These are phyloP conservation scores for Paracamarosporium sp. DNA, from an alignment of 2,329 filamentous ascomycete genomes.

Conservation along the genomic window DNA sequence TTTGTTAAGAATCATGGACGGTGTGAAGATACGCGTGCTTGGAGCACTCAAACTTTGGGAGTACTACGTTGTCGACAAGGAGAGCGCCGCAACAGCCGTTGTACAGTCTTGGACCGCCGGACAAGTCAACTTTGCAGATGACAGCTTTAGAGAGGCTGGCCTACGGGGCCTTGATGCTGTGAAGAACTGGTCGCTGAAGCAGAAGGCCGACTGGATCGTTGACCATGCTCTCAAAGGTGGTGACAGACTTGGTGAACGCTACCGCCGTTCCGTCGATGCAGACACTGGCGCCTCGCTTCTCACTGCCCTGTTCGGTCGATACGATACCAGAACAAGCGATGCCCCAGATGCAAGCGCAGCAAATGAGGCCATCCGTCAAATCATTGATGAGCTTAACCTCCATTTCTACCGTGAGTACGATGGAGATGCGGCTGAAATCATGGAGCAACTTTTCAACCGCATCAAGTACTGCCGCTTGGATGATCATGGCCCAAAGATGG, in stretches of 20 bases:
- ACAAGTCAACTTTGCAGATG: slow-evolving; percentile 62
- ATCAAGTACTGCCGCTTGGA: slow-evolving; percentile 96
- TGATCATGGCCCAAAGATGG: slow-evolving; percentile 85
- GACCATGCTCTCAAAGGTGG: slow-evolving; percentile 73
- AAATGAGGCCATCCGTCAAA: slow-evolving; percentile 61
- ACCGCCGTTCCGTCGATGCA: slow-evolving; percentile 74
- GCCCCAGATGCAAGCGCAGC: slow-evolving; percentile 60
- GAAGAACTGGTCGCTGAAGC: slow-evolving; percentile 61
- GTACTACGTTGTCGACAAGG: slow-evolving; percentile 85
- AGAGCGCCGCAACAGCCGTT: slow-evolving; percentile 71
- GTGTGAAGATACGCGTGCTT: slow-evolving; percentile 81
- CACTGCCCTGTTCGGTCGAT: slow-evolving; percentile 72
- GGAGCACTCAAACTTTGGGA: slow-evolving; percentile 85
- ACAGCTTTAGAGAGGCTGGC: slow-evolving; percentile 56
- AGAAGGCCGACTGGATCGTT: slow-evolving; percentile 70
- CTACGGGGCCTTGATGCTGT: slow-evolving; percentile 60
- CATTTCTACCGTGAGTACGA: slow-evolving; percentile 94
- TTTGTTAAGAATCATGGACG: slow-evolving; percentile 80
- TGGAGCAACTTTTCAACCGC: slow-evolving; percentile 91
- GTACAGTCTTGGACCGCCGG: slow-evolving; percentile 75
- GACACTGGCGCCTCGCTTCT: slow-evolving; percentile 72
- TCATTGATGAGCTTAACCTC: slow-evolving; percentile 86
- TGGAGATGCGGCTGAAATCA: slow-evolving; percentile 77
- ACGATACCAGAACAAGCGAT: slow-evolving; percentile 59
- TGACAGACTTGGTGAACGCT: slow-evolving; percentile 81